Percentiles rank a stretch among this genome's conserved stretches.
phyloP scores from a whole-genome alignment of 305 asterid genomes.

The Fraxinus ornus region DNA sequence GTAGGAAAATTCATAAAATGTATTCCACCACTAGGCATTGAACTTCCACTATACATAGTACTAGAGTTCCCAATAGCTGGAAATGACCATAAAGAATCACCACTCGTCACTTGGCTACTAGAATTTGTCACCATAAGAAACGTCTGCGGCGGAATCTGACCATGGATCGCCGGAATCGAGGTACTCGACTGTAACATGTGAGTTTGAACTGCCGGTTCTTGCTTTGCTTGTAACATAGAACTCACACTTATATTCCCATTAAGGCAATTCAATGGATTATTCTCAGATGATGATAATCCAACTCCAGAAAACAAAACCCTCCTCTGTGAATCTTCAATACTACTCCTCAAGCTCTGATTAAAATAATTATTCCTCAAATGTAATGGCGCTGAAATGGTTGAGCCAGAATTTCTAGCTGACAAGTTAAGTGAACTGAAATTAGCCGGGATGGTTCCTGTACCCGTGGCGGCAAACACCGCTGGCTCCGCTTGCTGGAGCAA shows the following conservation, averaged over 20 bases:
- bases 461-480: constrained; percentile 71
- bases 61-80: background rate
- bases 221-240: background rate
- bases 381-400: constrained; percentile 45
- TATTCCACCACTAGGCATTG: constrained; percentile 34
- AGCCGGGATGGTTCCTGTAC: constrained; percentile 76
- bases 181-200: constrained; percentile 52
- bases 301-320: constrained; percentile 27
- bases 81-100: constrained; percentile 47
- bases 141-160: constrained; percentile 42
- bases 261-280: constrained; percentile 4
- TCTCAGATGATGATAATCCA: constrained; percentile 28
- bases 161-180: constrained; percentile 49
- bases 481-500: constrained; percentile 80
- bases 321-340: background rate
- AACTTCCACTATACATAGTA: constrained; percentile 22
- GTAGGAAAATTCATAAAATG: constrained; percentile 55
- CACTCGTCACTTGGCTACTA: constrained; percentile 27
- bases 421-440: constrained; percentile 57
- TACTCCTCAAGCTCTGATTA: constrained; percentile 26
- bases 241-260: background rate
- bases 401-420: constrained; percentile 53
- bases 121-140: constrained; percentile 43
- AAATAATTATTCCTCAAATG: constrained; percentile 26
- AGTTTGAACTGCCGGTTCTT: constrained; percentile 24